Conservation (phyloP, 805 yeast species). For the Grigorovia jiainica region DNA sequence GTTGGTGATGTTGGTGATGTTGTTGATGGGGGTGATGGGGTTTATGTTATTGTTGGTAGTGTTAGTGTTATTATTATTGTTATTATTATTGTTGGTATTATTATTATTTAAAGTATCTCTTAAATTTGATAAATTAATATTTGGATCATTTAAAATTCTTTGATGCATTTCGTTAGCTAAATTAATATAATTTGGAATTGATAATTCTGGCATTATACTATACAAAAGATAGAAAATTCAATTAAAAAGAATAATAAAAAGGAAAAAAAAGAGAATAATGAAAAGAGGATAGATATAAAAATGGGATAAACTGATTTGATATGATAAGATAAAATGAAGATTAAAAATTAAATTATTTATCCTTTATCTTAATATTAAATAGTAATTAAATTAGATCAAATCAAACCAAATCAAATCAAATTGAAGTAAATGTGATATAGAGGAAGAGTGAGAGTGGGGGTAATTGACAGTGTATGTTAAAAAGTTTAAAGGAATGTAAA, state of each 20-base stretch:
- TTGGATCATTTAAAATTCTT: not conserved
- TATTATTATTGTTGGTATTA: not conserved
- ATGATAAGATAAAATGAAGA: too few relatives aligned
- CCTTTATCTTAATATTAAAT: too few relatives aligned
- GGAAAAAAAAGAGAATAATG: not conserved
- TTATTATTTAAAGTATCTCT: not conserved
- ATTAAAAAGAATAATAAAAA: not conserved
- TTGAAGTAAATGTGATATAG: too few relatives aligned
- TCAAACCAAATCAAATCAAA: too few relatives aligned
- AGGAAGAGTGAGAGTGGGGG: too few relatives aligned
- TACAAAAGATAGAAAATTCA: not conserved
- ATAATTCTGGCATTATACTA: constrained; percentile 2
- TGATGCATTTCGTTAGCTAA: not conserved
- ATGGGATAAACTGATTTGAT: too few relatives aligned
- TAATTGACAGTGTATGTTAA: too few relatives aligned
- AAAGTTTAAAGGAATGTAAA: too few relatives aligned
- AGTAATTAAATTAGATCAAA: too few relatives aligned
- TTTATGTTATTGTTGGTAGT: not conserved
- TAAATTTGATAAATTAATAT: not conserved
- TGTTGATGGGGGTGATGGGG: not conserved
- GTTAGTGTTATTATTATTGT: not conserved
- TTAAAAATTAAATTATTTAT: too few relatives aligned
- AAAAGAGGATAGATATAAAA: not conserved
- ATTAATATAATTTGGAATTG: constrained; percentile 1
- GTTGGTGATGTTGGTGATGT: not conserved